phyloP scores from a whole-genome alignment of 495 filamentous ascomycete genomes.

The Choiromyces venosus region DNA sequence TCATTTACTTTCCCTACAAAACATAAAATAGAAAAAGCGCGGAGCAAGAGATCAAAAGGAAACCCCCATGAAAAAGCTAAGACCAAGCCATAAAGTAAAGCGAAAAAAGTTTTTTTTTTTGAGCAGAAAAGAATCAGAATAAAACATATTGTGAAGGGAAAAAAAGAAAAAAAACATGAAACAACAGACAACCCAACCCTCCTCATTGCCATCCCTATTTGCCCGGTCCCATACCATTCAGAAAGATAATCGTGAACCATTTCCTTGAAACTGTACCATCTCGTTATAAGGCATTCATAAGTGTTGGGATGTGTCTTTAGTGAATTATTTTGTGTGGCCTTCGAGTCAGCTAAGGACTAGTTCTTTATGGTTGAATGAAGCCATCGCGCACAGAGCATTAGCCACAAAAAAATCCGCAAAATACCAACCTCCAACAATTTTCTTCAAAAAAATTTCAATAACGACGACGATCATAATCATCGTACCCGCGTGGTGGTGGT shows the following conservation, averaged over 20 bases:
- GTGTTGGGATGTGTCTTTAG: not conserved
- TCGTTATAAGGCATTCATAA: not conserved
- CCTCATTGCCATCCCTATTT: not conserved
- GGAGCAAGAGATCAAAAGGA: not conserved
- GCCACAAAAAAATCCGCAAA: constrained; percentile 30
- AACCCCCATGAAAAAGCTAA: not conserved
- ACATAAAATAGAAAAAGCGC: not conserved
- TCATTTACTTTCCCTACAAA: constrained; percentile 1
- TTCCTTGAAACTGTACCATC: not conserved
- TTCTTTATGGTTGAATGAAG: not conserved
- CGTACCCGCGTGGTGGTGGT: constrained; percentile 34
- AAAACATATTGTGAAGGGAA: not conserved
- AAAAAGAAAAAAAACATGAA: not conserved
- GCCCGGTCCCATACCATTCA: not conserved
- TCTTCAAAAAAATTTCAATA: constrained; percentile 23
- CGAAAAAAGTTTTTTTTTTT: not conserved
- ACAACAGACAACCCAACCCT: not conserved
- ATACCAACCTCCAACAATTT: constrained; percentile 28
- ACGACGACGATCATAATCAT: constrained; percentile 42
- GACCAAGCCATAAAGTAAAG: not conserved
- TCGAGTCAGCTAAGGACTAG: constrained; percentile 3
- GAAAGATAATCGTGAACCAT: not conserved
- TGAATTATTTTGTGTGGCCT: constrained; percentile 1
- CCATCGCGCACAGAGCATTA: constrained; percentile 28
- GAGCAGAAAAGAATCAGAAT: not conserved